These are phyloP conservation scores for Microbotryum intermedium DNA, from an alignment of 1,284 basidiomycete genomes.

Conservation along the genomic window DNA sequence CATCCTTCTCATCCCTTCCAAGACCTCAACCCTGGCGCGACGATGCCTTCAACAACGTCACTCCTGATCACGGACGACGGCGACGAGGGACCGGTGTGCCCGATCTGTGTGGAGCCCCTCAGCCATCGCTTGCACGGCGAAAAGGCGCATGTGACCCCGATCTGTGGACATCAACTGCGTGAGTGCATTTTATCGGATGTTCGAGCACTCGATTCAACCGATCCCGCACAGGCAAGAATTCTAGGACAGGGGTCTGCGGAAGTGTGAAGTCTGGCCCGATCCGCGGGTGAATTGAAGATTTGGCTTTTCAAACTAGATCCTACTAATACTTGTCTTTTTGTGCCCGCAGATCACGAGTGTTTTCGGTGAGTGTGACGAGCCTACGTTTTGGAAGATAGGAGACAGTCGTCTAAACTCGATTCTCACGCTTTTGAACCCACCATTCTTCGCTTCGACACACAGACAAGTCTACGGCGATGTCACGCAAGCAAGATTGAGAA, in stretches of 20 bases:
- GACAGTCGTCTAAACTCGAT: neutral
- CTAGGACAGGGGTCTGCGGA: no score
- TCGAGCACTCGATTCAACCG: neutral
- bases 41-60: no score
- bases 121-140: conserved; percentile 72
- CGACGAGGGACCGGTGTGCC: conserved; percentile 75
- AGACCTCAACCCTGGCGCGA: no score
- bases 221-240: no score
- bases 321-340: neutral
- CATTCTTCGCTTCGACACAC: conserved; percentile 67
- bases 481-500: conserved; percentile 53
- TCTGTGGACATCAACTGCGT: conserved; percentile 92
- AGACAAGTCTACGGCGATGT: conserved; percentile 75
- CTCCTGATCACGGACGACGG: conserved; percentile 40
- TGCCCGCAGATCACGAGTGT: conserved; percentile 20
- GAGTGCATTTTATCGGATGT: neutral
- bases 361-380: conserved; percentile 10
- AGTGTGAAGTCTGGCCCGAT: neutral
- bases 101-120: conserved; percentile 81
- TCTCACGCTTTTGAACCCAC: neutral
- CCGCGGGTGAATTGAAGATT: no score
- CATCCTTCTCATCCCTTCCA: no score
- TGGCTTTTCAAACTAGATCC: no score
- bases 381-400: no score
- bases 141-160: conserved; percentile 90